Conservation (phyloP, 441 rosid species). For the Jatropha multifida region DNA sequence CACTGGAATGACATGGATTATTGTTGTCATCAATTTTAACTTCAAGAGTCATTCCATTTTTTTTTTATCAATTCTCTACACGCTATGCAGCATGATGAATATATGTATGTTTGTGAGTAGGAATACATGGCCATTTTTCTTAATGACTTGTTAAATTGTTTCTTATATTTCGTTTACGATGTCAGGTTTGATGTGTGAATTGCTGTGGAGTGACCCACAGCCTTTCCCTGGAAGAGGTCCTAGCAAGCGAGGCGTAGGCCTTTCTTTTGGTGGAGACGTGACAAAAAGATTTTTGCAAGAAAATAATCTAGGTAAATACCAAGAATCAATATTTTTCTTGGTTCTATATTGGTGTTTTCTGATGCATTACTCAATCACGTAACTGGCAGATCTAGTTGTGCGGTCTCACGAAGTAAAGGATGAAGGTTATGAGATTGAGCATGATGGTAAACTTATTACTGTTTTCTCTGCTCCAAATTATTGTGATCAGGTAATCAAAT, state of each 20-base stretch:
- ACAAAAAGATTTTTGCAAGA: slow-evolving; percentile 82
- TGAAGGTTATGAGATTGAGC: slow-evolving; percentile 97
- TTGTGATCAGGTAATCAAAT: slow-evolving; percentile 86
- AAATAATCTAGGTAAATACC: slow-evolving; percentile 70
- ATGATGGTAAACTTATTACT: slow-evolving; percentile 94
- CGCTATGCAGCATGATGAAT: neutral
- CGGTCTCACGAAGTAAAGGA: slow-evolving; percentile 99
- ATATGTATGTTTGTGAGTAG: neutral
- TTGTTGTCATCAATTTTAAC: neutral
- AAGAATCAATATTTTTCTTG: slow-evolving; percentile 4
- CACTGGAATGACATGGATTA: neutral
- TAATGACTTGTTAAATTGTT: neutral
- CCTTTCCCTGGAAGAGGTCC: slow-evolving; percentile 97
- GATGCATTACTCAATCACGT: slow-evolving; percentile 15
- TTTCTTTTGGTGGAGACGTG: slow-evolving; percentile 93
- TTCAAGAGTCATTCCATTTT: neutral
- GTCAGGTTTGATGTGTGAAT: slow-evolving; percentile 92
- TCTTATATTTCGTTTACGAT: slow-evolving; percentile 13
- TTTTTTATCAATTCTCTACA: neutral
- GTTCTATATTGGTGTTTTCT: slow-evolving; percentile 18
- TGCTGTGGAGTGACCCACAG: slow-evolving; percentile 99
- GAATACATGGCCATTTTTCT: neutral
- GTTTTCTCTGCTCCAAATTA: slow-evolving; percentile 99
- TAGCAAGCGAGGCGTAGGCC: slow-evolving; percentile 98
- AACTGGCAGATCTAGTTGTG: slow-evolving; percentile 67